These are phyloP conservation scores for Fusarium dlaminii DNA, from an alignment of 2,329 filamentous ascomycete genomes.

Conservation along the genomic window DNA sequence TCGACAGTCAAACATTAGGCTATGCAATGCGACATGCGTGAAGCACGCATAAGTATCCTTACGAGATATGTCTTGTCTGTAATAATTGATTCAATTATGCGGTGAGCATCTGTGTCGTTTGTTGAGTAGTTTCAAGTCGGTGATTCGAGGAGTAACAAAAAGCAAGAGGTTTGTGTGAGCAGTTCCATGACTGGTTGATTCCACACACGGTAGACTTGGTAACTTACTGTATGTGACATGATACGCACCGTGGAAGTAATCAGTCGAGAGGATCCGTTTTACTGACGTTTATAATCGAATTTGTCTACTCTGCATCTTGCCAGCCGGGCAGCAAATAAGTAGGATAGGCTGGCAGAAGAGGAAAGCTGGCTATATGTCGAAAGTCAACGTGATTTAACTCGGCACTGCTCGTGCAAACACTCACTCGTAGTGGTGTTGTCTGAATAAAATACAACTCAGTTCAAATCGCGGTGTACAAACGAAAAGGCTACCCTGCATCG, in stretches of 20 bases:
- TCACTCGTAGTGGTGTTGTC: background rate
- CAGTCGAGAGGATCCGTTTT: background rate
- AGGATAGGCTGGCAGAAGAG: background rate
- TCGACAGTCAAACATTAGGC: background rate
- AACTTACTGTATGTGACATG: background rate
- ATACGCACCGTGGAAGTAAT: background rate
- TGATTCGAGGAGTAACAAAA: background rate
- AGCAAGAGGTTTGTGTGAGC: background rate
- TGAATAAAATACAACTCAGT: background rate
- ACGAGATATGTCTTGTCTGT: background rate
- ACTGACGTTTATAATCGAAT: background rate
- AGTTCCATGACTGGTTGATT: background rate
- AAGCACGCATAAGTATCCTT: background rate
- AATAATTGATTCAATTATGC: background rate
- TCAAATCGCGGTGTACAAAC: conserved; percentile 1
- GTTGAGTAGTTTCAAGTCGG: background rate
- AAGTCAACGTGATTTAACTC: background rate
- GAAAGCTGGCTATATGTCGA: background rate
- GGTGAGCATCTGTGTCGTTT: background rate
- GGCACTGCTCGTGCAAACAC: background rate
- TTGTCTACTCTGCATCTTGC: background rate
- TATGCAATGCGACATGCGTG: conserved; percentile 3
- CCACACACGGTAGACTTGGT: background rate
- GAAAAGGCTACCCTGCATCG: conserved; percentile 29
- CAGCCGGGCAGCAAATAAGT: background rate